Conservation (phyloP, 352 stramenopile species). For the Phytophthora quininea region DNA sequence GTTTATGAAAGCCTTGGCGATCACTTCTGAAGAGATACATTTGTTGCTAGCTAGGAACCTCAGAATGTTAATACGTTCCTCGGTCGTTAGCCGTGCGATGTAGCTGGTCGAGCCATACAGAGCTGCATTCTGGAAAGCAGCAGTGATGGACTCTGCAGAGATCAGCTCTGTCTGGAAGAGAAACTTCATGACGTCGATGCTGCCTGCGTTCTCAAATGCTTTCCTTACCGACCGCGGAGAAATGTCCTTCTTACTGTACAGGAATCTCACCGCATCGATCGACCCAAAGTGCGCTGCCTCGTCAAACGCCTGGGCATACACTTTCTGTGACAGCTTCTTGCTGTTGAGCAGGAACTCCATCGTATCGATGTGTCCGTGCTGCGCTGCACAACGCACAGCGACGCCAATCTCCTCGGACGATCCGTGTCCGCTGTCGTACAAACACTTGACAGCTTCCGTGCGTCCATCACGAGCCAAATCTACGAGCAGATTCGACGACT, state of each 20-base stretch:
- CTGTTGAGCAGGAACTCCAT: conserved; percentile 2
- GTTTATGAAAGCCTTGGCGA: conserved; percentile 1
- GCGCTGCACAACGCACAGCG: not conserved
- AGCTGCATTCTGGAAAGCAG: conserved; percentile 1
- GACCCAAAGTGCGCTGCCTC: conserved; percentile 3
- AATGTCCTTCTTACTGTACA: not conserved
- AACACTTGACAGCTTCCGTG: conserved; percentile 4
- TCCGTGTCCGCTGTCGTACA: not conserved
- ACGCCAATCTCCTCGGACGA: not conserved
- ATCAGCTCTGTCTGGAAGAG: not conserved
- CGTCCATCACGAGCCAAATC: conserved; percentile 5
- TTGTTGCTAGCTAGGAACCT: not conserved
- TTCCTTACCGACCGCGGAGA: not conserved
- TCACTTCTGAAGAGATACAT: conserved; percentile 1
- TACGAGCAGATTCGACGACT: not conserved
- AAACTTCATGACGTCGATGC: not conserved
- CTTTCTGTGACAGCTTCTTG: not conserved
- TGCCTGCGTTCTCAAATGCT: conserved; percentile 2
- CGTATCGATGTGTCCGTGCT: not conserved
- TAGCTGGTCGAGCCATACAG: not conserved
- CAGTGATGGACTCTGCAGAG: not conserved
- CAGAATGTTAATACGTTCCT: not conserved
- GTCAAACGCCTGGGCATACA: not conserved
- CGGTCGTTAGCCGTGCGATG: not conserved
- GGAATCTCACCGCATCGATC: conserved; percentile 1